Conservation (phyloP, 2,329 filamentous ascomycete genomes). For the Myriosclerotinia duriaeana region DNA sequence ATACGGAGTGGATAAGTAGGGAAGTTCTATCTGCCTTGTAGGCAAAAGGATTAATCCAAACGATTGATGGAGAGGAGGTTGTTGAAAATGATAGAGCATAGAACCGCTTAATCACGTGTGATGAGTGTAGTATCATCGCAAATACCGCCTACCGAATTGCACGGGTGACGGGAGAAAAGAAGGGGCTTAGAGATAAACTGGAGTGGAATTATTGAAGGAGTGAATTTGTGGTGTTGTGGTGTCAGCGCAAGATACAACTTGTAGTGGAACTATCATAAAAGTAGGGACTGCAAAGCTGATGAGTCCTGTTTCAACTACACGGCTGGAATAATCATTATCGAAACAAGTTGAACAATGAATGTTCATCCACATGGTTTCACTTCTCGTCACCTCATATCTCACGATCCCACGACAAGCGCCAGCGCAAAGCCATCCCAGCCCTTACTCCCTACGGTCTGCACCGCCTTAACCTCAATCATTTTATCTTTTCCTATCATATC, state of each 20-base stretch:
- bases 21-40: neutral
- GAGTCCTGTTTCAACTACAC: neutral
- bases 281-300: neutral
- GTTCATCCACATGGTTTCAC: neutral
- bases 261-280: neutral
- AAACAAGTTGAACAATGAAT: too few species aligned
- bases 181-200: neutral
- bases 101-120: neutral
- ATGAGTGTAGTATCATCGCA: neutral
- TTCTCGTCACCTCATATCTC: neutral
- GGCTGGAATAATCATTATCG: neutral
- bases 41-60: neutral
- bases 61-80: neutral
- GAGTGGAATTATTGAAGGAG: too few species aligned
- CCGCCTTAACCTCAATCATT: neutral
- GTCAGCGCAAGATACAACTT: neutral
- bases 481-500: neutral
- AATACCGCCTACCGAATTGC: neutral
- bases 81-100: neutral
- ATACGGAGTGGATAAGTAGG: neutral
- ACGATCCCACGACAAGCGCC: neutral
- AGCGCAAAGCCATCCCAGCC: neutral
- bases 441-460: neutral
- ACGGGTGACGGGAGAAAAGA: too few species aligned
- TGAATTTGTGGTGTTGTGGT: neutral